Base-by-base conservation (phyloP, 768 basidiomycete species). In the Amylocystis lapponica region DNA sequence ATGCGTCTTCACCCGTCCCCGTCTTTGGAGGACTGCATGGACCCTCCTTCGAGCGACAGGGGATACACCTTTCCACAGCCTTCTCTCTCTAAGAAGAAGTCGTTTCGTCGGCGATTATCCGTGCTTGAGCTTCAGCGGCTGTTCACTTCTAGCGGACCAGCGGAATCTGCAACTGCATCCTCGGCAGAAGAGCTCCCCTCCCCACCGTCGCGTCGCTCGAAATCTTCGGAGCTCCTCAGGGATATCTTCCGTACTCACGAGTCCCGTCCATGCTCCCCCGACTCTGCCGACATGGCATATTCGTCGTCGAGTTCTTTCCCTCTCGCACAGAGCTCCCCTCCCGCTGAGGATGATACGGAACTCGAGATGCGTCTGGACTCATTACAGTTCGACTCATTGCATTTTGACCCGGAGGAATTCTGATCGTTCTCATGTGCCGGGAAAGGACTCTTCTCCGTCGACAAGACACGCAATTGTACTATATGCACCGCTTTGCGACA, bases 291-390 rank as follows among this genome's bases (percentile, higher is more conserved):
- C 10, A 9, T 34, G 10, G 16, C 23, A 12, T 41, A 16, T 32
- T 41, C 27, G 3, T 41, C 39, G 11, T 27, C 39, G 5, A 10
- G 27, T 4, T 41, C 39, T 14, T 2, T 41, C 49, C 23, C 36
- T 46, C 22, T 19, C 21, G n/a, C 21, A 16, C 29, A 12, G 35
- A 46, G 25, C 21, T 49, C 37, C 19, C 43, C 6, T 19, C 38
- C 10, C 42, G 41, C 26, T 5, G 35, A 39, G 27, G 61, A 54
- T 26, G 74, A 81, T 39, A 47, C 63, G 48, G 74, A 72, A 48
- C 63, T 80, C 38, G 80, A 86, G 66, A 78, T 83, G 81, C 67
- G 64, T 27, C 75, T 86, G 12, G 80, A 84, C 55, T 84, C 84
- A 25, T 66, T 86, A 41, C 81, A 83, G 56, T 86, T 86, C 56